Percentiles rank a stretch among this genome's conserved stretches.
Conservation (phyloP, 345 rosid genomes). For the Turritis glabra region DNA sequence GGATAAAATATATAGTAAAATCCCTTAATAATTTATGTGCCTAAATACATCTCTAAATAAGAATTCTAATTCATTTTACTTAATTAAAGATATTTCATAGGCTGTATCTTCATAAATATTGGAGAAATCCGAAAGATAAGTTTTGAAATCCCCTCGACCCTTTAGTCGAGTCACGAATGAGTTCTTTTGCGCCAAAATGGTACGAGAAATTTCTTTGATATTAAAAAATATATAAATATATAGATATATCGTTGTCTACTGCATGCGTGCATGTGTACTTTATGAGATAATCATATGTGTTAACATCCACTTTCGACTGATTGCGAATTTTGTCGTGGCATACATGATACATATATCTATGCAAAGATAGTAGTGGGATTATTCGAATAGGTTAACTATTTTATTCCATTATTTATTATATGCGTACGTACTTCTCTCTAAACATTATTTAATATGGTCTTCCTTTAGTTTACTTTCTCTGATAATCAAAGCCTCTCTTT, state of each 20-base stretch:
- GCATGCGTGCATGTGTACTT: conserved; percentile 32
- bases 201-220: neutral
- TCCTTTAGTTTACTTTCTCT: neutral
- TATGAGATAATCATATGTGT: conserved; percentile 19
- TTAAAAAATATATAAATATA: neutral
- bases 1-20: neutral
- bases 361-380: conserved; percentile 15
- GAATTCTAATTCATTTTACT: neutral
- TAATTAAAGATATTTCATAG: neutral
- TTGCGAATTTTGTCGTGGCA: conserved; percentile 32
- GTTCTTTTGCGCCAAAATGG: neutral
- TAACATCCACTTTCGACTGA: conserved; percentile 32
- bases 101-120: too few species aligned
- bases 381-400: neutral
- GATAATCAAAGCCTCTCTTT: conserved; percentile 17
- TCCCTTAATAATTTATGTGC: neutral
- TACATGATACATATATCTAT: conserved; percentile 3
- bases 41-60: neutral
- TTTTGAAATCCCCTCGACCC: neutral
- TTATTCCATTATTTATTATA: neutral
- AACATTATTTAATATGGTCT: neutral
- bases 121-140: too few species aligned
- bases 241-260: conserved; percentile 11
- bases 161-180: neutral
- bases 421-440: conserved; percentile 9